phyloP scores from a whole-genome alignment of 257 asterid species.

The Nicotiana paniculata region DNA sequence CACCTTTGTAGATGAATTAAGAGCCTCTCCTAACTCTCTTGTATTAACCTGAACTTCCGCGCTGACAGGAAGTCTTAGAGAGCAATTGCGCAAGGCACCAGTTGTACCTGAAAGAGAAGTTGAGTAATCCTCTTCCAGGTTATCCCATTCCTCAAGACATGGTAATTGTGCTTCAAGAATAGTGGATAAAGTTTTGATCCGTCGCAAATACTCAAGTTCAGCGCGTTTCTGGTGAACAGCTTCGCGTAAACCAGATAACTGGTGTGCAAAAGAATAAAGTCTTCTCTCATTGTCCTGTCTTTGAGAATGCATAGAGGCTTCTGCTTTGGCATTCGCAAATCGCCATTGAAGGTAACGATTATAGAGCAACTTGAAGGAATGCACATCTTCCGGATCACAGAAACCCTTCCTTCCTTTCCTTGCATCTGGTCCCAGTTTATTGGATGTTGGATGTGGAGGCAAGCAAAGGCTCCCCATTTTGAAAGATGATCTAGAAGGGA shows the following conservation, averaged over 20 bases:
- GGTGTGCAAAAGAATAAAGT: constrained; percentile 42
- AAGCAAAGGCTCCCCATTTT: constrained; percentile 37
- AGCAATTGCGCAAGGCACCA: constrained; percentile 51
- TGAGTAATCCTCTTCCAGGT: constrained; percentile 51
- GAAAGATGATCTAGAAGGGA: constrained; percentile 22
- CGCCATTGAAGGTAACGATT: constrained; percentile 66
- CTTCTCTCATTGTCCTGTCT: constrained; percentile 52
- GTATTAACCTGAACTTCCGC: constrained; percentile 48
- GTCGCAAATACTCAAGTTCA: constrained; percentile 38
- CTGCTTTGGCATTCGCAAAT: constrained; percentile 63
- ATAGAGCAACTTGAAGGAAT: constrained; percentile 54
- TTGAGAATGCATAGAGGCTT: constrained; percentile 37
- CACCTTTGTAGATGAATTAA: constrained; percentile 44
- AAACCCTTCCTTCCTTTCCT: constrained; percentile 43
- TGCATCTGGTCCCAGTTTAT: constrained; percentile 36
- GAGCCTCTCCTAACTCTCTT: constrained; percentile 39
- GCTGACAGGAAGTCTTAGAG: constrained; percentile 57
- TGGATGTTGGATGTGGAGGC: constrained; percentile 66
- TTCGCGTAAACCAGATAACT: constrained; percentile 45
- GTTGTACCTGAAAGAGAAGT: constrained; percentile 40
- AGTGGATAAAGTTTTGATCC: constrained; percentile 28
- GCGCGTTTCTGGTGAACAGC: constrained; percentile 36
- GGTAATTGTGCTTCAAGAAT: constrained; percentile 64
- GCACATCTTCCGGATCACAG: constrained; percentile 54
- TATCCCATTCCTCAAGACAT: constrained; percentile 66